Evolutionary conservation across 1,284 basidiomycete genomes (phyloP), one percentile per base, ranked within the genome.

Genomic region (Sanguinoderma infundibulare): DNA sequence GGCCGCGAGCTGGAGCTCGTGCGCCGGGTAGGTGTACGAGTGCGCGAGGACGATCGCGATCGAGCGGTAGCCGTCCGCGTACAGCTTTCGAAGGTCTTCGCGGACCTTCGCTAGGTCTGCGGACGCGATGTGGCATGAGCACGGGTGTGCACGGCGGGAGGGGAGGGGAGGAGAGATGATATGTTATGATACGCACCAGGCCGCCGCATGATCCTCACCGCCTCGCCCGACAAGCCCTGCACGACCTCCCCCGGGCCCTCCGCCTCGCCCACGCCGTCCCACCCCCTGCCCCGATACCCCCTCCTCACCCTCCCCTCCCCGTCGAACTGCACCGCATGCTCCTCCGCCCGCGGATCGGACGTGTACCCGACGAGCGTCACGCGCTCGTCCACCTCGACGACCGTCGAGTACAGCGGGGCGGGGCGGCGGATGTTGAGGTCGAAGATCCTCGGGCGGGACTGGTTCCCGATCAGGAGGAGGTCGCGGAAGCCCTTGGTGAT

Each of bases 401-500:
- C 90, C 1, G 82, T 81, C 1, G 87, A 85, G 74, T 97, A 98
- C 3, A 98, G 80, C 5, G 94, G 91, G 0, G 87, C 75, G 0
- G 92, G 84, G 34, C 95, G 90, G 50, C 91, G 82, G 73, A 95
- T 90, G 74, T 95, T 91, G 52, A 96, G 81, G 77, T 96, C 94
- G 70, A 96, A 96, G 64, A 96, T 95, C 70, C 83, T 87, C 1
- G 95, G 96, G 35, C 96, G 89, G 9, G 94, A 90, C 74, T 98
- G 97, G 74, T 98, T 98, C 12, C 94, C 94, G 63, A 97, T 98
- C 55, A 91, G 83, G 3, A 98, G 83, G 17, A 98, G 84, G 75
- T 98, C 96, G 70, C 88, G 89, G 82, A 98, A 98, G 0, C 95
- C 96, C 67, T 89, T 89, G 0, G 96, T 98, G 71, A 96, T 98